phyloP scores from a whole-genome alignment of 805 yeast species.

The Saccharomycopsis babjevae region DNA sequence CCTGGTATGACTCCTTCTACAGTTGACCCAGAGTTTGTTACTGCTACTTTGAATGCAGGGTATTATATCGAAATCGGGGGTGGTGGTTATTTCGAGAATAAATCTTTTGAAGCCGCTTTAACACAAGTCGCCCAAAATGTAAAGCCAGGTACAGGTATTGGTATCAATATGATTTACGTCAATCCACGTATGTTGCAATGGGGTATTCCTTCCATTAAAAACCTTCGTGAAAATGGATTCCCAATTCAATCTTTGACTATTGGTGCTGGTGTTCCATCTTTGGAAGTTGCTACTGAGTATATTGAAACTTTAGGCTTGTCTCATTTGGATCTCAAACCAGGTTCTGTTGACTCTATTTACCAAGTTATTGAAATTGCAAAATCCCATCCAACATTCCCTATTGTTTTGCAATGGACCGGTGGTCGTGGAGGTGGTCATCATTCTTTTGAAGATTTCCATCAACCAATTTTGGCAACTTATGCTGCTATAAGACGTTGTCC shows the following conservation, averaged over 20 bases:
- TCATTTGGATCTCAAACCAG: conserved; percentile 95
- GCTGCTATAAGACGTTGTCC: conserved; percentile 84
- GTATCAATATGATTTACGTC: conserved; percentile 88
- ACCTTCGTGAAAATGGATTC: conserved; percentile 81
- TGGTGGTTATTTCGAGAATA: conserved; percentile 89
- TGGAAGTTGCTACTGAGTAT: conserved; percentile 95
- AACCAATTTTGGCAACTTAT: conserved; percentile 93
- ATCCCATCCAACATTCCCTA: conserved; percentile 94
- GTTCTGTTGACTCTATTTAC: conserved; percentile 85
- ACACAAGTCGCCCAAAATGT: conserved; percentile 58
- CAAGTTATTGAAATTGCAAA: conserved; percentile 86
- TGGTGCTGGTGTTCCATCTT: conserved; percentile 99
- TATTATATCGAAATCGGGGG: conserved; percentile 97
- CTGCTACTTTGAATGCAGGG: conserved; percentile 92
- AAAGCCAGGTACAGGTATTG: conserved; percentile 81
- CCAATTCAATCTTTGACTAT: conserved; percentile 94
- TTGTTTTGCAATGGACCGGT: conserved; percentile 98
- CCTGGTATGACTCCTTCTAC: conserved; percentile 99
- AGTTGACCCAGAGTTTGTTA: conserved; percentile 86
- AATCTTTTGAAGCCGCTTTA: conserved; percentile 63
- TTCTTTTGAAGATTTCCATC: conserved; percentile 98
- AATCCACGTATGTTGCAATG: conserved; percentile 97
- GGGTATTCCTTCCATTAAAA: conserved; percentile 94
- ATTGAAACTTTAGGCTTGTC: conserved; percentile 86
- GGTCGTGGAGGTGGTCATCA: conserved; percentile 99